A percentile compares a stretch with the other conserved stretches of the same genome.
Conservation (phyloP, 345 rosid species). For the Citrus sinensis region DNA sequence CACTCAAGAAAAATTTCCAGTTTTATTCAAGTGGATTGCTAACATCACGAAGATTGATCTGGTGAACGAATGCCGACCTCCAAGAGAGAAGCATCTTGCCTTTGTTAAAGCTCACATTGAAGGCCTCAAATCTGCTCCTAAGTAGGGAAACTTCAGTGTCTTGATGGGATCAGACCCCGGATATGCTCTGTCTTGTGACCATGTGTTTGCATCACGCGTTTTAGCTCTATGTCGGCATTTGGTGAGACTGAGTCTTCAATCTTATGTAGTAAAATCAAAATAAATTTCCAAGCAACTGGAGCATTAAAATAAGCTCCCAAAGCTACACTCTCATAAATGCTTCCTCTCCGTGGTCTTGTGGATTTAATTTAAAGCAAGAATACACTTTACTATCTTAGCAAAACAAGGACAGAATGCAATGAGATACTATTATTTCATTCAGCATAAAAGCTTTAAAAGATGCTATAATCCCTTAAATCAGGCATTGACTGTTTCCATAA, state of each 20-base stretch:
- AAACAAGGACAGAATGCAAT: too few relatives aligned
- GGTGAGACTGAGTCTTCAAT: not conserved
- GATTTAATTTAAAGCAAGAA: too few relatives aligned
- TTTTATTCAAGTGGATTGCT: slow-evolving; percentile 19
- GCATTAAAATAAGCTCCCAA: not conserved
- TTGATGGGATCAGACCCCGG: not conserved
- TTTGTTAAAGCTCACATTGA: not conserved
- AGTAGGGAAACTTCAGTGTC: not conserved
- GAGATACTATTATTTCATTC: too few relatives aligned
- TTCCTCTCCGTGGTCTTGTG: too few relatives aligned
- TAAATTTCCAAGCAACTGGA: not conserved
- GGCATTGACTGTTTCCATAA: too few relatives aligned
- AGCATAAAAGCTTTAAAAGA: too few relatives aligned
- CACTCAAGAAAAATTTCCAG: slow-evolving; percentile 9
- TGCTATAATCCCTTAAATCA: too few relatives aligned
- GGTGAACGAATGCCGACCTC: slow-evolving; percentile 14
- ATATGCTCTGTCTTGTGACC: not conserved
- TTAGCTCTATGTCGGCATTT: too few relatives aligned
- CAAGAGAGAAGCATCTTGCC: slow-evolving; percentile 11
- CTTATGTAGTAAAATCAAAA: not conserved
- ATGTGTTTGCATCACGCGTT: not conserved
- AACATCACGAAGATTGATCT: slow-evolving; percentile 6
- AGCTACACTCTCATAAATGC: not conserved
- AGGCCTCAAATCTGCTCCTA: not conserved
- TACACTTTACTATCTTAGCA: too few relatives aligned